These are phyloP conservation scores for Daldinia childiae DNA, from an alignment of 495 filamentous ascomycete genomes.

Conservation along the genomic window DNA sequence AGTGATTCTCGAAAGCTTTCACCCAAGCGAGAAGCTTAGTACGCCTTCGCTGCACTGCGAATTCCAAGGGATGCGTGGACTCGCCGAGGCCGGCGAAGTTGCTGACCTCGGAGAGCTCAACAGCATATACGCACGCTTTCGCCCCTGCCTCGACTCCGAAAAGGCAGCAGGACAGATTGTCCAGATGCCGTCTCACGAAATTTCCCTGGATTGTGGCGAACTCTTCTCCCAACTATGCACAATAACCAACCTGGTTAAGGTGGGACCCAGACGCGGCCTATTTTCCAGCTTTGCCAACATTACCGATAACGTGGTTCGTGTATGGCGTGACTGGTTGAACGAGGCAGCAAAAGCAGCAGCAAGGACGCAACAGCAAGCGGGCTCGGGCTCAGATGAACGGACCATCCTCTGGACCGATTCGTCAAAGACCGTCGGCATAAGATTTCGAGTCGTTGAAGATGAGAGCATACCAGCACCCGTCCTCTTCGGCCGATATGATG, in stretches of 20 bases:
- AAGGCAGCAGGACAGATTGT: conserved; percentile 31
- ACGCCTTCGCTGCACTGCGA: conserved; percentile 75
- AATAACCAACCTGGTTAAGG: conserved; percentile 72
- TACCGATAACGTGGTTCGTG: conserved; percentile 69
- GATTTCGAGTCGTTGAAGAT: conserved; percentile 58
- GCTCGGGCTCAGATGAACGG: conserved; percentile 30
- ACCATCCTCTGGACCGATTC: conserved; percentile 68
- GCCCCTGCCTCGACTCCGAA: conserved; percentile 56
- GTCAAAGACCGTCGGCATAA: conserved; percentile 64
- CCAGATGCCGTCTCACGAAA: conserved; percentile 61
- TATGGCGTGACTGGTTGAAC: conserved; percentile 71
- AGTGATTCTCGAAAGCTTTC: conserved; percentile 80
- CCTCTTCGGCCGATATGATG: conserved; percentile 63
- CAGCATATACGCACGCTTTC: conserved; percentile 65
- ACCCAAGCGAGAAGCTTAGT: conserved; percentile 72
- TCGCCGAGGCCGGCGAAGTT: conserved; percentile 56
- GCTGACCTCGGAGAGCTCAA: conserved; percentile 46
- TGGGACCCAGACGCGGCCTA: conserved; percentile 65
- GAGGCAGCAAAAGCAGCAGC: conserved; percentile 49
- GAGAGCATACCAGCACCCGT: conserved; percentile 46
- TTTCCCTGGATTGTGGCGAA: conserved; percentile 73
- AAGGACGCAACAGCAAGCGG: conserved; percentile 29
- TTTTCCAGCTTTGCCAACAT: conserved; percentile 70
- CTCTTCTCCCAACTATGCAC: conserved; percentile 77
- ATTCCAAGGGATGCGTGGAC: conserved; percentile 67